phyloP scores from a whole-genome alignment of 2,329 filamentous ascomycete species.

The Pestalotiopsis sp. region DNA sequence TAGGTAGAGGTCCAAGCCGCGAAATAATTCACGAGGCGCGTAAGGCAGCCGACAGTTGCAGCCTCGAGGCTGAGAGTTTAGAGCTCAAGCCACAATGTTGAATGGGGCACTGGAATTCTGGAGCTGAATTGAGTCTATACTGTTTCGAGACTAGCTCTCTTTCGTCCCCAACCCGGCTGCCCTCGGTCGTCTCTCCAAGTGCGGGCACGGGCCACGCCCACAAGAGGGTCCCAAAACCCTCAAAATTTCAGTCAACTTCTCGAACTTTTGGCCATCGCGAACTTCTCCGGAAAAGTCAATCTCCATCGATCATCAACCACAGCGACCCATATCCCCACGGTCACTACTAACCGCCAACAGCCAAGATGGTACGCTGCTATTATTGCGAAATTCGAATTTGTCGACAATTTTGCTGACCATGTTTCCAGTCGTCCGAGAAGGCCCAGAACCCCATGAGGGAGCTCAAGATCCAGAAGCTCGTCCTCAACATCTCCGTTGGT shows the following conservation, averaged over 20 bases:
- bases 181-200: neutral
- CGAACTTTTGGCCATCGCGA: neutral
- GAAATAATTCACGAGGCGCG: slow-evolving; percentile 11
- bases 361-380: slow-evolving; percentile 14
- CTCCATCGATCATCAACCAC: slow-evolving; percentile 32
- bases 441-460: slow-evolving; percentile 98
- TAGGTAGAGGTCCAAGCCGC: neutral
- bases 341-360: slow-evolving; percentile 30
- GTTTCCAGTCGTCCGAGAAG: slow-evolving; percentile 71
- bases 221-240: slow-evolving; percentile 11
- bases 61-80: slow-evolving; percentile 10
- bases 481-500: slow-evolving; percentile 87
- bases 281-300: slow-evolving; percentile 8
- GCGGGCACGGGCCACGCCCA: slow-evolving; percentile 1
- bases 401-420: slow-evolving; percentile 37
- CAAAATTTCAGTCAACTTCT: neutral
- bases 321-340: slow-evolving; percentile 7
- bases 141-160: neutral
- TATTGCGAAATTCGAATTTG: slow-evolving; percentile 28
- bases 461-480: slow-evolving; percentile 78
- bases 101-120: neutral
- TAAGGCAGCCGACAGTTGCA: neutral
- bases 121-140: neutral
- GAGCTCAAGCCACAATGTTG: slow-evolving; percentile 22
- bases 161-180: slow-evolving; percentile 26